Conservation (phyloP, 2,329 filamentous ascomycete species). For the Grosmannia serpens region DNA sequence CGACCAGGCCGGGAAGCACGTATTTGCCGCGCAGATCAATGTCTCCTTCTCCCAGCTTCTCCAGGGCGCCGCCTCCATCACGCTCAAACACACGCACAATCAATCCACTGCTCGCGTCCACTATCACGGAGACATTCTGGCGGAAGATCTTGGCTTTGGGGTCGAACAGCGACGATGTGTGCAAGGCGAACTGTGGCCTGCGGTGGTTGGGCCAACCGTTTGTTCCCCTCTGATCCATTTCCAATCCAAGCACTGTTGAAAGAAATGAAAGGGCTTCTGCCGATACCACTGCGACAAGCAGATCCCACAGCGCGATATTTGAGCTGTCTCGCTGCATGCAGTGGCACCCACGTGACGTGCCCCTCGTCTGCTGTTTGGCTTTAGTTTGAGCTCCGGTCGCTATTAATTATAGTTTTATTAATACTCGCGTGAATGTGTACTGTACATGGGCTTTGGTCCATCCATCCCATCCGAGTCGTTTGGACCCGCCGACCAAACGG, state of each 20-base stretch:
- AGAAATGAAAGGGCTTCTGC: not conserved
- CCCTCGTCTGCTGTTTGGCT: not conserved
- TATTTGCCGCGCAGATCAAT: constrained; percentile 43
- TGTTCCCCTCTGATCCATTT: not conserved
- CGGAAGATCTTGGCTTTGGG: constrained; percentile 29
- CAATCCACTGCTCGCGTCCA: constrained; percentile 26
- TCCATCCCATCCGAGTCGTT: too few species aligned
- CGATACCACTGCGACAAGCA: not conserved
- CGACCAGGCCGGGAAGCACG: constrained; percentile 41
- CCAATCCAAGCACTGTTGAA: not conserved
- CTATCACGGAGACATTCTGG: constrained; percentile 28
- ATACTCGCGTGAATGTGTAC: too few species aligned
- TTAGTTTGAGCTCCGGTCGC: too few species aligned
- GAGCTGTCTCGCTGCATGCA: not conserved
- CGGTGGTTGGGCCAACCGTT: not conserved
- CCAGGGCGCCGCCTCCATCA: constrained; percentile 17
- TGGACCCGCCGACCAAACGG: too few species aligned
- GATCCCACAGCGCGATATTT: not conserved
- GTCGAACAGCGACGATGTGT: constrained; percentile 36
- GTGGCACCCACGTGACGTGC: not conserved
- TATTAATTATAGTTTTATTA: too few species aligned
- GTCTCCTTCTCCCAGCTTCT: constrained; percentile 20
- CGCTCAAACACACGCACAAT: constrained; percentile 19
- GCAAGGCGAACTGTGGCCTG: constrained; percentile 16
- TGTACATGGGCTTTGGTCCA: too few species aligned